Conservation (phyloP, 1,284 basidiomycete genomes). For the Cryptococcus sp. region DNA sequence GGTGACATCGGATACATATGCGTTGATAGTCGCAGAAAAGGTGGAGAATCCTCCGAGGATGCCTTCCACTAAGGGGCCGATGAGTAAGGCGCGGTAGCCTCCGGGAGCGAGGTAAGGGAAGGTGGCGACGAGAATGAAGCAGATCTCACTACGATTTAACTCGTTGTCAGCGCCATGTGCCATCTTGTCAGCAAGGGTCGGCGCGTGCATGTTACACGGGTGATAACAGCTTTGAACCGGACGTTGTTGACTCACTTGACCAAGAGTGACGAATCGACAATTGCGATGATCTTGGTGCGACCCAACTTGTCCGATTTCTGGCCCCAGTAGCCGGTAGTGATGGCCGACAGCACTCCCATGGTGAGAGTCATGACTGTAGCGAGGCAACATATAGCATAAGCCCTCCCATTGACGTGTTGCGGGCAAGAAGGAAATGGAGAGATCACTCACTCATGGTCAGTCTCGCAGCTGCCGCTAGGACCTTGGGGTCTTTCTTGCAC, state of each 20-base stretch:
- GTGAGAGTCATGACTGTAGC: constrained; percentile 65
- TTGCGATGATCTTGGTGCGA: constrained; percentile 70
- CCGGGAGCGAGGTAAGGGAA: constrained; percentile 68
- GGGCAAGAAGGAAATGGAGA: neutral
- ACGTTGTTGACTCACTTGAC: constrained; percentile 62
- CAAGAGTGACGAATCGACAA: constrained; percentile 70
- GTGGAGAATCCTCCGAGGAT: constrained; percentile 83
- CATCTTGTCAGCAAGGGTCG: neutral
- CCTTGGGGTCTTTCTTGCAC: constrained; percentile 70
- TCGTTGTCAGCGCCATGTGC: neutral
- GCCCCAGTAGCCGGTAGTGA: constrained; percentile 88
- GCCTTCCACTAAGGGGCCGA: constrained; percentile 81
- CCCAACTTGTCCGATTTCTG: constrained; percentile 76
- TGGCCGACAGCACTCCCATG: constrained; percentile 76
- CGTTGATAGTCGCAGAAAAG: constrained; percentile 72
- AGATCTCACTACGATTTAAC: constrained; percentile 62
- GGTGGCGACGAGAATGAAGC: constrained; percentile 74
- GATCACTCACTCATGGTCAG: constrained; percentile 62
- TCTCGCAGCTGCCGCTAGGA: constrained; percentile 70
- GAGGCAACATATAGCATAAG: neutral
- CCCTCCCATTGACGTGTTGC: neutral
- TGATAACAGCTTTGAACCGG: no score
- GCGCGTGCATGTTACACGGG: no score
- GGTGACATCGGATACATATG: constrained; percentile 81
- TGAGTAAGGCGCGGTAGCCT: constrained; percentile 71